Evolutionary conservation across 1,284 basidiomycete genomes (phyloP), one percentile per base, ranked within the genome.

Genomic region (Somion occarium): DNA sequence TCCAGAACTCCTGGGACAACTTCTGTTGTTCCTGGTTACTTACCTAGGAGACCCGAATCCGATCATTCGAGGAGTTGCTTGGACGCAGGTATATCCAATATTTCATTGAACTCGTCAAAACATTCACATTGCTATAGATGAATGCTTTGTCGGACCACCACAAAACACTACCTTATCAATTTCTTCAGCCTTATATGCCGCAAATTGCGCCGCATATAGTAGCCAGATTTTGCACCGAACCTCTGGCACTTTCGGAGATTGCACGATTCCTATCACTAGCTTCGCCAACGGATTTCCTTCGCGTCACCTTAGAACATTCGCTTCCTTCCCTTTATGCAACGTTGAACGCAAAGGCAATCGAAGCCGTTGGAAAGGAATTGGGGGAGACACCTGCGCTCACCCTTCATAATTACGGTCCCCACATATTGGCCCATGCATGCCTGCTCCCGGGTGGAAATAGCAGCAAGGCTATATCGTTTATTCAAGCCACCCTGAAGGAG

Each of bases 391-490:
- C 81, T 3, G 80, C 82, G 0, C 60, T 71, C 1, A 66, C 93
- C 27, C 76, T 93, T 48, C 56, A 91, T 25, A 75, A 83, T 23
- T 71, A 83, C 52, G 75, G 79, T 0, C 74, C 82, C 26, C 66
- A 76, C n/a, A 82, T 93, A 38, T 74, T 96, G 5, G 82, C 90
- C 1, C 74, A 85, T 55, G 73, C 88, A 1, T 89, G 91, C 62
- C 76, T 88, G 50, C 69, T 86, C 11, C 72, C 78, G 3, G 67
- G 76, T 3, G 70, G 69, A 0, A 72, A 78, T 53, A 83, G 81
- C 1, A 75, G 78, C 22, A 73, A 74, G 51, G 79, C 78, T 0
- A 65, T 94, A 22, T 65, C 71, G 1, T 91, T 91, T 58, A 75
- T 93, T 27, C 64, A 83, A 24, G 69, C 75, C 27, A 63, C 78